phyloP scores from a whole-genome alignment of 371 early-diverging fungal species.

The Mortierella sp. region DNA sequence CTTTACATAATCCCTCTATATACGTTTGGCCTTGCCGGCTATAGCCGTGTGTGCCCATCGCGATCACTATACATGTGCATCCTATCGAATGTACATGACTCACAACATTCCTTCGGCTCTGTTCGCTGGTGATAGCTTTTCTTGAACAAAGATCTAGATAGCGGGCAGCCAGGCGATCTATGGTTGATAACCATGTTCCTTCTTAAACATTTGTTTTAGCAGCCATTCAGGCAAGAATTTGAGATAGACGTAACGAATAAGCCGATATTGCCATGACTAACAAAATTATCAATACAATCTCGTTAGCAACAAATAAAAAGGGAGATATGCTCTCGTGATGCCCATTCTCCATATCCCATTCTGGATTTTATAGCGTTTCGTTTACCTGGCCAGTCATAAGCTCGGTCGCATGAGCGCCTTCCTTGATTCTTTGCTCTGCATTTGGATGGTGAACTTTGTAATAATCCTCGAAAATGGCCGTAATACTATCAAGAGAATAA shows the following conservation, averaged over 20 bases:
- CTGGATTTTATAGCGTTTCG: background rate
- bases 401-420: background rate
- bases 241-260: constrained; percentile 9
- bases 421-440: background rate
- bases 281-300: background rate
- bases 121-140: too few relatives aligned
- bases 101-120: too few relatives aligned
- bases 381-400: constrained; percentile 10
- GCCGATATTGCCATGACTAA: background rate
- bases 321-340: too few relatives aligned
- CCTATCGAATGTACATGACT: too few relatives aligned
- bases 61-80: too few relatives aligned
- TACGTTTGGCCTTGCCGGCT: too few relatives aligned
- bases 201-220: background rate
- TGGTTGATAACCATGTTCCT: constrained; percentile 10
- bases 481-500: background rate
- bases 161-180: constrained; percentile 12
- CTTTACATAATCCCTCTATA: too few relatives aligned
- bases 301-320: background rate
- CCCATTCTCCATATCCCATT: too few relatives aligned
- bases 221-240: constrained; percentile 16
- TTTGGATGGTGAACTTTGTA: background rate
- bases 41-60: too few relatives aligned
- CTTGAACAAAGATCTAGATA: too few relatives aligned
- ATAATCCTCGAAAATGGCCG: background rate